Percentiles rank a stretch among this genome's conserved stretches.
Conservation (phyloP, 495 filamentous ascomycete species). For the Aspergillus haitiensis region DNA sequence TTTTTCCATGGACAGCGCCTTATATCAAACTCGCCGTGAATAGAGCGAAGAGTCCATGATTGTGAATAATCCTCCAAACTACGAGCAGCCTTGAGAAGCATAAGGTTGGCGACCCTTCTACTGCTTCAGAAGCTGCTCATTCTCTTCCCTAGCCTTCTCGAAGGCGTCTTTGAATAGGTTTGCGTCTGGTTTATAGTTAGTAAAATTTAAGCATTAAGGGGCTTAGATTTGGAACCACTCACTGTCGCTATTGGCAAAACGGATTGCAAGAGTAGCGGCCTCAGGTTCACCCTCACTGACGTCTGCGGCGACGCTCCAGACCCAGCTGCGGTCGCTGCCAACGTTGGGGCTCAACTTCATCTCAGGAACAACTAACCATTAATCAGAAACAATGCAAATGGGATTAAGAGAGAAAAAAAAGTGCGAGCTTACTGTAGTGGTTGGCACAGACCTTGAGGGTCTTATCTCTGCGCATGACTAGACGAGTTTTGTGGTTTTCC, state of each 20-base stretch:
- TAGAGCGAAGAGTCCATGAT: constrained; percentile 16
- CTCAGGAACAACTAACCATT: constrained; percentile 81
- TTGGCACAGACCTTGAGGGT: constrained; percentile 99
- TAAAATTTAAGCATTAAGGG: background rate
- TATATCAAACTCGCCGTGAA: constrained; percentile 21
- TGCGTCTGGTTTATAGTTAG: constrained; percentile 62
- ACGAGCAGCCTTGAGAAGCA: constrained; percentile 16
- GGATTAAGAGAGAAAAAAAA: background rate
- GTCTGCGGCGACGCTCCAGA: constrained; percentile 98
- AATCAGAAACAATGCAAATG: constrained; percentile 21
- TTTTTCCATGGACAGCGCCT: constrained; percentile 1
- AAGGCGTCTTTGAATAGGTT: constrained; percentile 98
- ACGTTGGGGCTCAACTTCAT: constrained; percentile 99
- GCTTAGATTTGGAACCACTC: constrained; percentile 37
- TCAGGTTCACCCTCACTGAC: constrained; percentile 98
- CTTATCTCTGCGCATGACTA: constrained; percentile 99
- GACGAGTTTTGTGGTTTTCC: constrained; percentile 94
- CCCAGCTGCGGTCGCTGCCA: constrained; percentile 96
- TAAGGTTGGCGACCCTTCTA: constrained; percentile 25
- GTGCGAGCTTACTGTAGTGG: constrained; percentile 86
- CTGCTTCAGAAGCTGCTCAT: constrained; percentile 76
- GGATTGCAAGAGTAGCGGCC: constrained; percentile 92
- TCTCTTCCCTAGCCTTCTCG: constrained; percentile 96
- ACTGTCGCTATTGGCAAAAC: constrained; percentile 98
- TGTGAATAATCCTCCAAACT: constrained; percentile 23